Conservation (phyloP, 257 asterid species). For the Datura wrightii region DNA sequence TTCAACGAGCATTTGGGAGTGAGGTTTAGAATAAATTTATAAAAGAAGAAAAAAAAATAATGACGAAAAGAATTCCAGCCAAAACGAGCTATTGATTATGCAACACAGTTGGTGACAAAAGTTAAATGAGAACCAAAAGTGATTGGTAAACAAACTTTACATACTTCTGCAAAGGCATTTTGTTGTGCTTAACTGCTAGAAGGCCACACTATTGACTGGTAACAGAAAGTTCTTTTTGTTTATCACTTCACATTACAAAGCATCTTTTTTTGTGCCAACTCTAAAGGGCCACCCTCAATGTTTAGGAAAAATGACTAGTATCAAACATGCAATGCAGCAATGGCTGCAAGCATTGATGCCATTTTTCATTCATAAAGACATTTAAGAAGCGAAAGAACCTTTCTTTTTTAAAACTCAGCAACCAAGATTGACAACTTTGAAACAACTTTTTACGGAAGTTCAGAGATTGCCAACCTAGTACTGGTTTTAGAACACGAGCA, state of each 20-base stretch:
- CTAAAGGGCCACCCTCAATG: not conserved
- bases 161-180: not conserved
- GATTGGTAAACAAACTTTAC: not conserved
- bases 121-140: not conserved
- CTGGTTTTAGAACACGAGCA: not conserved
- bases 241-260: not conserved
- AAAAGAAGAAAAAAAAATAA: not conserved
- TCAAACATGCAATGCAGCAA: slow-evolving; percentile 28
- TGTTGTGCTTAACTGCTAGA: slow-evolving; percentile 3
- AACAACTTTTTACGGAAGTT: not conserved
- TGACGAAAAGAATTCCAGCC: not conserved
- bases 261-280: not conserved
- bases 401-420: not conserved
- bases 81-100: not conserved
- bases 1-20: too few relatives aligned
- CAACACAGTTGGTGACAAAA: not conserved
- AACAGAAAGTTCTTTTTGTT: not conserved
- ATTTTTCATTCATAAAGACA: not conserved
- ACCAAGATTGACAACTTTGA: slow-evolving; percentile 21
- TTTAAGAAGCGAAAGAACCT: not conserved
- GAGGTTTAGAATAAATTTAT: not conserved
- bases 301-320: not conserved
- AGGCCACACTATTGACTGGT: slow-evolving; percentile 14
- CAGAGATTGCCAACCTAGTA: not conserved
- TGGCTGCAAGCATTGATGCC: slow-evolving; percentile 6